Conservation (phyloP, 2,329 filamentous ascomycete genomes). For the Neonectria punicea region DNA sequence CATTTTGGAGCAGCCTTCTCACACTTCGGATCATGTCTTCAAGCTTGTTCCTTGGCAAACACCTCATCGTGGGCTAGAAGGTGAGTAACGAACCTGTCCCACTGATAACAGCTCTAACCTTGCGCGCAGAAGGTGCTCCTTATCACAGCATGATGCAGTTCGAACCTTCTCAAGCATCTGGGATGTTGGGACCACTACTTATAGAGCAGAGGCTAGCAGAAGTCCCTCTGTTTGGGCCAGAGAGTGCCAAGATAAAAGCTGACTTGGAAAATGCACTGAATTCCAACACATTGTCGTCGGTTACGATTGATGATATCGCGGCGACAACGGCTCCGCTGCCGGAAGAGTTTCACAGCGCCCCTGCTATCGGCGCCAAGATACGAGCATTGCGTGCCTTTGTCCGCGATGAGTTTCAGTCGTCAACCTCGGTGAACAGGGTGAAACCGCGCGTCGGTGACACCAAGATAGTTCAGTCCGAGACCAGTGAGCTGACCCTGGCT, state of each 20-base stretch:
- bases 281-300: constrained; percentile 47
- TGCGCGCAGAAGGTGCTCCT: constrained; percentile 55
- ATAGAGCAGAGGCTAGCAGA: constrained; percentile 64
- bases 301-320: constrained; percentile 50
- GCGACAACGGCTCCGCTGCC: constrained; percentile 51
- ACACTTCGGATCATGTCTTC: constrained; percentile 66
- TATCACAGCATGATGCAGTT: constrained; percentile 70
- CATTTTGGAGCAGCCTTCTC: constrained; percentile 69
- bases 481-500: constrained; percentile 51
- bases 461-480: constrained; percentile 45
- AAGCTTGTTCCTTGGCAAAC: constrained; percentile 70
- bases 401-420: constrained; percentile 42
- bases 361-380: constrained; percentile 61
- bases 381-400: constrained; percentile 56
- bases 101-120: constrained; percentile 28
- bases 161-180: constrained; percentile 62
- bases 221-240: constrained; percentile 66
- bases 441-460: constrained; percentile 39
- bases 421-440: constrained; percentile 36
- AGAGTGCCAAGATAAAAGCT: constrained; percentile 56
- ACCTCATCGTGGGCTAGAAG: constrained; percentile 66
- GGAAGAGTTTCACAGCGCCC: constrained; percentile 53
- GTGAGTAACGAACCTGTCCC: constrained; percentile 46
- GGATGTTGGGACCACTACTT: constrained; percentile 65
- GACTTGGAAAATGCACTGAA: constrained; percentile 56